phyloP scores from a whole-genome alignment of 2,329 filamentous ascomycete species.

The Sclerotiophoma versabilis region DNA sequence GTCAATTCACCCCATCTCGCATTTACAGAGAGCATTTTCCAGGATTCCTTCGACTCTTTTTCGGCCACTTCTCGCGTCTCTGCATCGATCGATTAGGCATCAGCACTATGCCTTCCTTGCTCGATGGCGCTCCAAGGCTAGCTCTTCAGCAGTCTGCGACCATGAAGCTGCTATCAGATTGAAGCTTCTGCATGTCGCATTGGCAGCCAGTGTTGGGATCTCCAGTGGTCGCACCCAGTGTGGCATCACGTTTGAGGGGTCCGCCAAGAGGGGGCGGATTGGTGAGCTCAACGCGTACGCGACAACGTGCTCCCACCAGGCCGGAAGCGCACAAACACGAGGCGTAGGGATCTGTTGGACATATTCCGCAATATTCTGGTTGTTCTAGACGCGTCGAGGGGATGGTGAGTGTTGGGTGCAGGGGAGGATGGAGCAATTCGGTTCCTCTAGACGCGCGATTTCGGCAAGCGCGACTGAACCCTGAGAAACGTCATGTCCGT shows the following conservation, averaged over 20 bases:
- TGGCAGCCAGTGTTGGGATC: not conserved
- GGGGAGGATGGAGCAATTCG: constrained; percentile 1
- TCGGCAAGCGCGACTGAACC: constrained; percentile 21
- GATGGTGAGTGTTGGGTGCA: constrained; percentile 1
- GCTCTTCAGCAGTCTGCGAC: not conserved
- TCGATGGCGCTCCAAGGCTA: not conserved
- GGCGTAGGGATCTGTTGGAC: not conserved
- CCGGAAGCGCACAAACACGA: not conserved
- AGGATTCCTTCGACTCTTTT: not conserved
- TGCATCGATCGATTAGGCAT: not conserved
- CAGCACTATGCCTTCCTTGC: not conserved
- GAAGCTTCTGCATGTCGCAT: not conserved
- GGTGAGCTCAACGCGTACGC: constrained; percentile 9
- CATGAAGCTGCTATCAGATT: not conserved
- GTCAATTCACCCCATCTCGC: not conserved
- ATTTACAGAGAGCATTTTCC: not conserved
- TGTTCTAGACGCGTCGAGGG: constrained; percentile 1
- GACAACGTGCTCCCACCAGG: constrained; percentile 5
- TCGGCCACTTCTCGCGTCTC: not conserved
- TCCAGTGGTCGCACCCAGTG: not conserved
- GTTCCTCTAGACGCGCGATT: constrained; percentile 19
- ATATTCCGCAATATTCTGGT: not conserved
- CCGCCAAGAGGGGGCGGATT: constrained; percentile 12
- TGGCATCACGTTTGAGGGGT: constrained; percentile 4
- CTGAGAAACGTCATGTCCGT: constrained; percentile 23